Evolutionary conservation across 148 eudicot species (phyloP).

Genomic region (Bassia scoparia): DNA sequence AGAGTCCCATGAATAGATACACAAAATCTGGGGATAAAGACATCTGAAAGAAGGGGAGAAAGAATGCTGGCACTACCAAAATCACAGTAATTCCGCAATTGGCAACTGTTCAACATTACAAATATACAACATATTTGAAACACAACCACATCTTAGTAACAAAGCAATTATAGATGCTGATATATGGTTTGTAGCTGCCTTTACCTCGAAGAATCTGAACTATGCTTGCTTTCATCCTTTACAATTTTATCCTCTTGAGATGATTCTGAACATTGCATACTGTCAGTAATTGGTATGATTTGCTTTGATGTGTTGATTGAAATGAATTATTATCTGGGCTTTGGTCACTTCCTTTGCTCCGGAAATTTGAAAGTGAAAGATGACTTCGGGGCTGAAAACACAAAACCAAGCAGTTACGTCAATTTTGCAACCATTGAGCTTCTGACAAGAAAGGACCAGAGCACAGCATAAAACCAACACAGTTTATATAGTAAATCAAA

Average conservation of each 20-base stretch:
- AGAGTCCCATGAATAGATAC: neutral
- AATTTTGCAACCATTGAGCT: conserved; percentile 2
- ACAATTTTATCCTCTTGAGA: conserved; percentile 6
- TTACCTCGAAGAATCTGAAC: conserved; percentile 1
- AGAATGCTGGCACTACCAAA: conserved; percentile 32
- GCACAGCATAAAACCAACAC: neutral
- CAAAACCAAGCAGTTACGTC: conserved; percentile 5
- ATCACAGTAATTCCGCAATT: conserved; percentile 33
- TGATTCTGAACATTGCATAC: conserved; percentile 9
- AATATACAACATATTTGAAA: conserved; percentile 28
- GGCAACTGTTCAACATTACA: conserved; percentile 30
- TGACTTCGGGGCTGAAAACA: conserved; percentile 52
- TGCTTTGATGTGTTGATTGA: conserved; percentile 1
- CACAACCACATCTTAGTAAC: conserved; percentile 11
- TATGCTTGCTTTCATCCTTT: conserved; percentile 4
- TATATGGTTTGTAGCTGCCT: conserved; percentile 13
- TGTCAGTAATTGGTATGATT: conserved; percentile 1
- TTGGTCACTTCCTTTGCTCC: conserved; percentile 87
- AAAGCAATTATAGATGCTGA: conserved; percentile 3
- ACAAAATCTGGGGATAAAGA: neutral
- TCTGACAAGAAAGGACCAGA: neutral
- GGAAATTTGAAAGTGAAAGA: conserved; percentile 83
- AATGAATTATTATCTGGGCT: conserved; percentile 21
- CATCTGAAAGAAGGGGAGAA: conserved; percentile 9
- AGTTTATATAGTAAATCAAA: too few relatives aligned